A percentile compares a stretch with the other conserved stretches of the same genome.
These are phyloP conservation scores for Suillus bovinus DNA, from an alignment of 768 basidiomycete species.

Conservation along the genomic window DNA sequence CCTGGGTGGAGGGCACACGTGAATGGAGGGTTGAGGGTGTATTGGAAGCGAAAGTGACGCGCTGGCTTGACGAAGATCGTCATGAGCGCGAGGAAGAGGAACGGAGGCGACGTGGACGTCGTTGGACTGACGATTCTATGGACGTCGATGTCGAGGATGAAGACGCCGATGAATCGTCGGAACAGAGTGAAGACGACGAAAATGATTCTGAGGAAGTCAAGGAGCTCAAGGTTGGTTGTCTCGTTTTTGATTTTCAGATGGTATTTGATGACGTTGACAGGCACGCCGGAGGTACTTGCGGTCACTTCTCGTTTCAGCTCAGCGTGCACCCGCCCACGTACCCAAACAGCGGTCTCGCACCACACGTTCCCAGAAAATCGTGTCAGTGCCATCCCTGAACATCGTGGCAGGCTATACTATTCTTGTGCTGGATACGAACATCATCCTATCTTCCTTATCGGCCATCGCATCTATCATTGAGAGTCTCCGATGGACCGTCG, in stretches of 20 bases:
- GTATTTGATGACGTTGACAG: constrained; percentile 36
- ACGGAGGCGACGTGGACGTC: constrained; percentile 55
- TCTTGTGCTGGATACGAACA: constrained; percentile 94
- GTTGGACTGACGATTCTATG: constrained; percentile 70
- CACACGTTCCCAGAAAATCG: constrained; percentile 29
- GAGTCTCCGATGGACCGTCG: constrained; percentile 79
- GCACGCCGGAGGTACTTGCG: constrained; percentile 75
- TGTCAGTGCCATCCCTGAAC: constrained; percentile 43
- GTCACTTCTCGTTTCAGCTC: constrained; percentile 55
- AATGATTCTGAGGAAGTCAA: constrained; percentile 72
- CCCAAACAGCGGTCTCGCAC: constrained; percentile 31
- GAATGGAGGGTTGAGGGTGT: constrained; percentile 65
- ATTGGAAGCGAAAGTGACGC: constrained; percentile 65
- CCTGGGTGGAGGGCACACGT: constrained; percentile 57
- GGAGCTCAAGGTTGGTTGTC: constrained; percentile 68
- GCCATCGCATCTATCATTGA: constrained; percentile 77
- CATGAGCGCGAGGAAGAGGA: constrained; percentile 71
- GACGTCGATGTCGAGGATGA: constrained; percentile 64
- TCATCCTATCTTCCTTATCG: constrained; percentile 80
- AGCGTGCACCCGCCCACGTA: constrained; percentile 30
- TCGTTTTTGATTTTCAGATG: constrained; percentile 7
- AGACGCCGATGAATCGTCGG: constrained; percentile 45
- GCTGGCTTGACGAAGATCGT: constrained; percentile 71
- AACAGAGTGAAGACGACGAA: constrained; percentile 54
- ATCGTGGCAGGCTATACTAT: constrained; percentile 85